Base-by-base conservation (phyloP, 2,329 filamentous ascomycete species). In the Sarocladium brachiariae region DNA sequence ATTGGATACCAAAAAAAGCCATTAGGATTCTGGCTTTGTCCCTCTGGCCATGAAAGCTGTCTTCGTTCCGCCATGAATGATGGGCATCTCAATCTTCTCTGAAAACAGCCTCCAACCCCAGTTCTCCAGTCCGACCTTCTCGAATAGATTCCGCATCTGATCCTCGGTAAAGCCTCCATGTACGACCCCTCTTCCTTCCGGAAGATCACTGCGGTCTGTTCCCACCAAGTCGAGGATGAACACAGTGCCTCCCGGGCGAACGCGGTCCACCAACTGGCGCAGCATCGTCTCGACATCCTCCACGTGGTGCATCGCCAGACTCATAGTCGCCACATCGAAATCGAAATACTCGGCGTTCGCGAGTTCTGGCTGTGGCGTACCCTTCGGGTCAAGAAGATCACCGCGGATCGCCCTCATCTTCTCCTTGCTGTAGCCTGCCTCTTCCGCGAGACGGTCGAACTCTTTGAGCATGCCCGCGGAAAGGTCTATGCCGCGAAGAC, bases 231-330 rank as follows among this genome's bases (percentile, higher is more conserved):
- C 67, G 2, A 69, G 50, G 3, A 68, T 58, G 24, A 68, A 53
- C 9, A 70, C 41, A 0, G 61, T 54, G 4, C 67, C 67, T 1
- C 63, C 65, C 1, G 57, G 56, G 9, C 51, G 52, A 2, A 70
- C 53, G 3, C 64, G 52, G 18, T 59, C 57, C 1, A 60, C 54
- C 2, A 70, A 60, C 6, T 56, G 58, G 0, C 38, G 16, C 2
- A 69, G 50, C 59, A 67, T 63, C 2, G 37, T 47, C 0, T 56
- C 53, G 0, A 59, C 55, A 27, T 68, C 57, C 3, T 61, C 54
- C 8, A 70, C 58, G 35, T 70, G 67, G 35, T 70, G 67, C 1
- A 70, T 62, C 0, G 67, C 64, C 59, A 68, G 59, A 11, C 59
- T 62, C 50, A 68, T 68, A 25, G 64, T 58, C 5, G 60, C 56